Conservation (phyloP, 768 basidiomycete species). For the Lentinus tigrinus region DNA sequence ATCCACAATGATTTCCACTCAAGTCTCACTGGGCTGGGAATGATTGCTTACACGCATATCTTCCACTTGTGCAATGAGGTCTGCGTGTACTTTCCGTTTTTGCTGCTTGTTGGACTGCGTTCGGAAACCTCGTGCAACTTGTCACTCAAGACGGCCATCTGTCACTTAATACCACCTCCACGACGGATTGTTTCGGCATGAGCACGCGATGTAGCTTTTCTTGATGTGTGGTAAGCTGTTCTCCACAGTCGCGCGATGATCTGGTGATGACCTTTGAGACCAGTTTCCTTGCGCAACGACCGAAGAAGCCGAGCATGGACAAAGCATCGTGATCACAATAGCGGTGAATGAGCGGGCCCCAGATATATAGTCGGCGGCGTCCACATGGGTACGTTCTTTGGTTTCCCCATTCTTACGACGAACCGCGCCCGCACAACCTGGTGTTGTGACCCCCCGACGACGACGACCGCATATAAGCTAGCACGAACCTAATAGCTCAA, state of each 20-base stretch:
- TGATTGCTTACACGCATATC: too few relatives aligned
- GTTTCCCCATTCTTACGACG: neutral
- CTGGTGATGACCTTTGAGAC: neutral
- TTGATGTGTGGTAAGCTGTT: neutral
- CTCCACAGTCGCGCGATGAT: neutral
- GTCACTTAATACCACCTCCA: too few relatives aligned
- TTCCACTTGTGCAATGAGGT: too few relatives aligned
- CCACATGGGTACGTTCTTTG: neutral
- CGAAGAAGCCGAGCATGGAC: neutral
- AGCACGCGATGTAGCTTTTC: too few relatives aligned
- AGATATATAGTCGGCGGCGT: neutral
- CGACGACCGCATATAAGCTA: neutral
- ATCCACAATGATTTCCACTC: too few relatives aligned
- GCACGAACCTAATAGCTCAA: neutral
- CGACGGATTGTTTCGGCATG: too few relatives aligned
- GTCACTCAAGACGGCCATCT: too few relatives aligned
- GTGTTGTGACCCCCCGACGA: conserved; percentile 12
- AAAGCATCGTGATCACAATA: neutral
- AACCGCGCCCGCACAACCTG: conserved; percentile 11
- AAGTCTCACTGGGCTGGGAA: too few relatives aligned
- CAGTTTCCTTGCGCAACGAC: neutral
- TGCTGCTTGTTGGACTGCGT: too few relatives aligned
- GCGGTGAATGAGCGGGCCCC: neutral
- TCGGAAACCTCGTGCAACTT: too few relatives aligned
- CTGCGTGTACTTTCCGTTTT: too few relatives aligned